Base-by-base conservation (phyloP, 2,329 filamentous ascomycete genomes). In the Neobulgaria alba region DNA sequence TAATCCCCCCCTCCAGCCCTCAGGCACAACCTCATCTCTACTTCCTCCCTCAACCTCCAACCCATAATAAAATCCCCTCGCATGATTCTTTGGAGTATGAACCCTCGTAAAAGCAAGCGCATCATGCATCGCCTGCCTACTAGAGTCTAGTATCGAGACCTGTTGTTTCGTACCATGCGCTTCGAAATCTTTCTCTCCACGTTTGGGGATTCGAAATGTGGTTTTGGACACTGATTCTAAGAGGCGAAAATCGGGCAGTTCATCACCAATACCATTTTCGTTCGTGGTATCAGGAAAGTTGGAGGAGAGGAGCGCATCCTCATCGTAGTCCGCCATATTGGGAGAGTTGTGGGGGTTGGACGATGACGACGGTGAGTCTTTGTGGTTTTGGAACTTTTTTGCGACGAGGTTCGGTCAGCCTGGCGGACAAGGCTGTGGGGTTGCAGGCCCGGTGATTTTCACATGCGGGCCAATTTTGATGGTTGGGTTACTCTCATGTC, bases 111-210 rank as follows among this genome's bases (percentile, higher is more conserved):
- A 82, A 38, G 78, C 73, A 41, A 96, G 72, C 2, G 90, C 89
- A 53, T 87, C 80, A 62, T 94, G 85, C 83, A 98, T 92, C 15
- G 89, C 90, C 52, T 75, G 72, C 40, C 90, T 79, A 47, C 87
- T 94, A 34, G 84, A 76, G 56, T 87, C 82, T 38, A 98, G 78
- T 7, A 82, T 76, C 42, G 75, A 72, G 50, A 82, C 78, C 63
- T 98, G 92, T 21, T 85, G 77, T 21, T 77, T 75, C 2, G 92
- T 96, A 35, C 85, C 85, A 63, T 96, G 88, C 19, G 85, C 81
- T 65, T 96, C 92, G 61, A 95, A 98, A 66, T 98, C 92, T 63
- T 98, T 98, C 61, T 94, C 88, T 46, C 92, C 92, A 49, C 88
- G 86, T 51, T 90, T 88, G 26, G 94, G 87, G 9, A 89, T 73